Evolutionary conservation across 2,329 filamentous ascomycete genomes (phyloP).

Genomic region (Taxawa tesnikishii): DNA sequence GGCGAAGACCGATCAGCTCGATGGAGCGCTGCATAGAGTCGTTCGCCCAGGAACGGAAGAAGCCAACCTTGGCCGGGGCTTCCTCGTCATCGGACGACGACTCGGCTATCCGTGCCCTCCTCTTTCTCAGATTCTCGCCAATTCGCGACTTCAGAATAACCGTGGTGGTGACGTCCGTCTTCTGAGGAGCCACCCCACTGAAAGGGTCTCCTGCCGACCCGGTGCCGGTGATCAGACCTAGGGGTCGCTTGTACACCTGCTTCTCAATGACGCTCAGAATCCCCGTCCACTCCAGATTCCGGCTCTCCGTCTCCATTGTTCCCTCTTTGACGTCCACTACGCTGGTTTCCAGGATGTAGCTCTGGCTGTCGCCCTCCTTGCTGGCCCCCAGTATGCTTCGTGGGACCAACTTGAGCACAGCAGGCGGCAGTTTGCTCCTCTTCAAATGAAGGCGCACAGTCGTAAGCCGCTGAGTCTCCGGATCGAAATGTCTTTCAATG

Average conservation of each 20-base stretch:
- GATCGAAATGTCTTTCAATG: conserved; percentile 61
- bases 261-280: conserved; percentile 67
- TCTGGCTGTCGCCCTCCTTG: conserved; percentile 50
- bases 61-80: conserved; percentile 38
- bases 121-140: conserved; percentile 53
- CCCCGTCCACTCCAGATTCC: conserved; percentile 72
- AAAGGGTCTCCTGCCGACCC: conserved; percentile 3
- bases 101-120: conserved; percentile 29
- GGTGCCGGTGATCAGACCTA: not conserved
- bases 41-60: conserved; percentile 52
- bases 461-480: conserved; percentile 59
- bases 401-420: conserved; percentile 65
- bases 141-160: conserved; percentile 62
- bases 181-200: conserved; percentile 15
- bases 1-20: conserved; percentile 64
- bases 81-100: conserved; percentile 30
- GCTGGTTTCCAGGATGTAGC: conserved; percentile 70
- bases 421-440: conserved; percentile 62
- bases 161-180: conserved; percentile 59
- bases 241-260: conserved; percentile 52
- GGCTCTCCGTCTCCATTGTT: conserved; percentile 72
- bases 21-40: conserved; percentile 67
- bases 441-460: conserved; percentile 74
- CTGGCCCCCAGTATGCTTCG: conserved; percentile 51
- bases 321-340: conserved; percentile 68